These are phyloP conservation scores for Corniculantispora saksenae DNA, from an alignment of 2,329 filamentous ascomycete genomes.

Conservation along the genomic window DNA sequence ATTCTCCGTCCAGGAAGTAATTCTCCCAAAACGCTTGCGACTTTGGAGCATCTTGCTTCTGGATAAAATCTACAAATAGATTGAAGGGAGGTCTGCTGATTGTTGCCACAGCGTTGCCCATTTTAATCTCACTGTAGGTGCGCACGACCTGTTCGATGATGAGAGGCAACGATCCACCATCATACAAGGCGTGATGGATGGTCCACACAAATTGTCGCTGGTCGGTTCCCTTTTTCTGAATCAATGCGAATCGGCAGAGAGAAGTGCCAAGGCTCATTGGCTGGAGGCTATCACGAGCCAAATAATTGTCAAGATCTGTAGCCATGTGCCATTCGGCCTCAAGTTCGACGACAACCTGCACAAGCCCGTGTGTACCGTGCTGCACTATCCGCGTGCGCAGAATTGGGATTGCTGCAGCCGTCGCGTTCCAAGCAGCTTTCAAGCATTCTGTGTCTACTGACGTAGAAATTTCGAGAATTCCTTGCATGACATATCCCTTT, in stretches of 20 bases:
- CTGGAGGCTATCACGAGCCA: neutral
- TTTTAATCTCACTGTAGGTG: neutral
- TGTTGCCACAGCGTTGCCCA: neutral
- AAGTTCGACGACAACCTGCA: slow-evolving; percentile 46
- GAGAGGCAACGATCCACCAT: neutral
- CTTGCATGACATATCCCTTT: slow-evolving; percentile 12
- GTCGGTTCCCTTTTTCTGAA: neutral
- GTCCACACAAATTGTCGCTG: neutral
- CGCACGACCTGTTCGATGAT: neutral
- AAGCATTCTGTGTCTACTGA: slow-evolving; percentile 1
- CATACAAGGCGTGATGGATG: neutral
- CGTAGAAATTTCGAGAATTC: slow-evolving; percentile 19
- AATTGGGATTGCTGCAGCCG: slow-evolving; percentile 28
- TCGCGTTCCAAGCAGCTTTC: slow-evolving; percentile 22
- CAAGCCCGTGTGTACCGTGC: slow-evolving; percentile 38
- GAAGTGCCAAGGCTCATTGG: neutral
- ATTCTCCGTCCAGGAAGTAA: neutral
- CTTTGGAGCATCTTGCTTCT: neutral
- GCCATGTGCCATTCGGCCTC: slow-evolving; percentile 32
- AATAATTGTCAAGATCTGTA: slow-evolving; percentile 13
- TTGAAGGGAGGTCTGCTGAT: neutral
- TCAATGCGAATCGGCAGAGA: neutral
- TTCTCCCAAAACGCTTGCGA: neutral
- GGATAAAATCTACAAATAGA: neutral
- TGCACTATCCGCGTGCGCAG: slow-evolving; percentile 50